Percentiles rank a stretch among this genome's conserved stretches.
These are phyloP conservation scores for Clohesyomyces aquaticus DNA, from an alignment of 495 filamentous ascomycete genomes.

Conservation along the genomic window DNA sequence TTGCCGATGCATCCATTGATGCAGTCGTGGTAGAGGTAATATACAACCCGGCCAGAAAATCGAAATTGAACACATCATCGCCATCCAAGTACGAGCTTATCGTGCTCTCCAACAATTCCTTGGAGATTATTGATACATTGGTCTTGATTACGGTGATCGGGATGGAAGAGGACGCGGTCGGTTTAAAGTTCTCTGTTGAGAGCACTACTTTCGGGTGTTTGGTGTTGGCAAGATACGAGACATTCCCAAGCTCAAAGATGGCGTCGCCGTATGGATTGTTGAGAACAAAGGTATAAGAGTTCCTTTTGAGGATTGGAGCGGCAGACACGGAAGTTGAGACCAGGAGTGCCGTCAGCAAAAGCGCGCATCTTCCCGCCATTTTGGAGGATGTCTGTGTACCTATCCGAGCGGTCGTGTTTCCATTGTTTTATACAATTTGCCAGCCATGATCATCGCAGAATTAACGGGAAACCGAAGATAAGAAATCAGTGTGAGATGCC, in stretches of 20 bases:
- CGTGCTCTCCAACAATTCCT: constrained; percentile 12
- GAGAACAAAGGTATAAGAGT: constrained; percentile 30
- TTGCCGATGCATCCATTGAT: constrained; percentile 32
- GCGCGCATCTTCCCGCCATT: constrained; percentile 7
- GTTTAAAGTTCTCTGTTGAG: not conserved
- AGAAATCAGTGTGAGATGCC: not conserved
- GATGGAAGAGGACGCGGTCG: not conserved
- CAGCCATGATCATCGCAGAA: not conserved
- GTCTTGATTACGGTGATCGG: constrained; percentile 39
- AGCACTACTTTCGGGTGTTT: constrained; percentile 36
- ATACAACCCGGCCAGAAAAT: constrained; percentile 46
- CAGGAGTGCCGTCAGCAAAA: constrained; percentile 5
- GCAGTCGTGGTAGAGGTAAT: constrained; percentile 36
- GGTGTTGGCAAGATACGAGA: constrained; percentile 40
- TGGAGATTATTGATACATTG: constrained; percentile 21
- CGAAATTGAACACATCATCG: constrained; percentile 36
- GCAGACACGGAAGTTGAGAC: constrained; percentile 11
- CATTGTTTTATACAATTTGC: constrained; percentile 1
- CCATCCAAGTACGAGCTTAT: constrained; percentile 21
- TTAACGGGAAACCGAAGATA: not conserved
- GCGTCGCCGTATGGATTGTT: constrained; percentile 27
- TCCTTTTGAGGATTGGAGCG: constrained; percentile 22
- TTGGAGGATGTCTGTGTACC: not conserved
- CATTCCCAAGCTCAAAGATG: constrained; percentile 39
- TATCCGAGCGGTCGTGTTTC: not conserved